These are phyloP conservation scores for Pistacia vera DNA, from an alignment of 345 rosid genomes.

Conservation along the genomic window DNA sequence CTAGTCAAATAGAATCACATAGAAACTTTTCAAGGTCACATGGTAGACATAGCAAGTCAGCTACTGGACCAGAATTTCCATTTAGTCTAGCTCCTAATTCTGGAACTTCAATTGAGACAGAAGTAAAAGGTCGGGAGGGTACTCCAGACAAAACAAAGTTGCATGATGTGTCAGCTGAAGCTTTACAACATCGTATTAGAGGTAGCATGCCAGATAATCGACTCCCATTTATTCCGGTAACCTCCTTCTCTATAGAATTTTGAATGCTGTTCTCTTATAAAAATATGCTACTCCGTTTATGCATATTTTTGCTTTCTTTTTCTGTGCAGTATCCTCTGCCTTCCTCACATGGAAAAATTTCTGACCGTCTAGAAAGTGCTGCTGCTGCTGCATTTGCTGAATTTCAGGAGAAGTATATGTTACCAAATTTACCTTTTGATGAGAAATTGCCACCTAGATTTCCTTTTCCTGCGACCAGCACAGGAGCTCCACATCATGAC, in stretches of 20 bases:
- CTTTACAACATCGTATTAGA: conserved; percentile 44
- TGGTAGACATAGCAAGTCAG: conserved; percentile 58
- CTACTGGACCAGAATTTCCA: conserved; percentile 76
- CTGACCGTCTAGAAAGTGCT: conserved; percentile 52
- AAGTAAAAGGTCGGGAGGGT: conserved; percentile 47
- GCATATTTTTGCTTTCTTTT: conserved; percentile 23
- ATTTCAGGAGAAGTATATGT: conserved; percentile 72
- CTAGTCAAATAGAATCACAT: conserved; percentile 53
- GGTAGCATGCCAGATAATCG: conserved; percentile 49
- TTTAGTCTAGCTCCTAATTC: conserved; percentile 69
- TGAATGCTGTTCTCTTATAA: not conserved
- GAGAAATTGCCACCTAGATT: conserved; percentile 70
- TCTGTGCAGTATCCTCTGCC: conserved; percentile 61
- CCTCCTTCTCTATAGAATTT: conserved; percentile 18
- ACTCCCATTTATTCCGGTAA: conserved; percentile 60
- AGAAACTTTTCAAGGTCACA: conserved; percentile 64
- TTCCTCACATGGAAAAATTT: conserved; percentile 50
- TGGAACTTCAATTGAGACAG: conserved; percentile 51
- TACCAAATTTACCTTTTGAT: conserved; percentile 72
- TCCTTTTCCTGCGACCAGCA: conserved; percentile 55
- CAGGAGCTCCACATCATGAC: conserved; percentile 58
- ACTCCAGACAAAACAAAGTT: conserved; percentile 47
- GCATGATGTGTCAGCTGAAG: conserved; percentile 58
- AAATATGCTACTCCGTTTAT: not conserved
- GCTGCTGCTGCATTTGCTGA: conserved; percentile 65